phyloP scores from a whole-genome alignment of 2,329 filamentous ascomycete genomes.

The Pseudogymnoascus sp. region DNA sequence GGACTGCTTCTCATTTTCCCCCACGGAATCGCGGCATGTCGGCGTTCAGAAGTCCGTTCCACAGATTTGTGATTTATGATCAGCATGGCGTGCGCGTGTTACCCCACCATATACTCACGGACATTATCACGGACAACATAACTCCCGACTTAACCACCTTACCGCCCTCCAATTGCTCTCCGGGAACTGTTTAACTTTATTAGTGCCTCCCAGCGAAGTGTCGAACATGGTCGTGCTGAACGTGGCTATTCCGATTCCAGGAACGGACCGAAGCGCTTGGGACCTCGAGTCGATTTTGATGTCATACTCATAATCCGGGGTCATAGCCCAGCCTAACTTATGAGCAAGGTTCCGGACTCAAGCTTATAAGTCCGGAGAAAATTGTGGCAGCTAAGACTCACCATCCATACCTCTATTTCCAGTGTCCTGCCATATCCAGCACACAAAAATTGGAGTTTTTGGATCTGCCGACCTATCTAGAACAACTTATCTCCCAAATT shows the following conservation, averaged over 20 bases:
- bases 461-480: background rate
- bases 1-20: background rate
- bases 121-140: background rate
- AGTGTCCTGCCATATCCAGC: background rate
- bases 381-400: background rate
- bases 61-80: background rate
- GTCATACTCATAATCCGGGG: background rate
- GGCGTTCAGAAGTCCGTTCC: background rate
- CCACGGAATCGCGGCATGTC: background rate
- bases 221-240: background rate
- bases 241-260: background rate
- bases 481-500: background rate
- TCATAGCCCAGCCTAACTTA: background rate
- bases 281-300: background rate
- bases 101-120: background rate
- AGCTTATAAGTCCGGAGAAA: background rate
- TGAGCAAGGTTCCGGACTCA: background rate
- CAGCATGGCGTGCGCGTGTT: background rate
- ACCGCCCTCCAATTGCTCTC: background rate
- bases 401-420: background rate
- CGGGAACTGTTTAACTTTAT: background rate
- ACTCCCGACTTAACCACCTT: background rate
- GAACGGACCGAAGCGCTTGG: background rate
- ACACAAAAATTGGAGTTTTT: background rate
- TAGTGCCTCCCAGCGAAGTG: background rate